Evolutionary conservation across 345 rosid species (phyloP), one percentile per base, ranked within the genome.

Genomic region (Streptanthus diversifolius): DNA sequence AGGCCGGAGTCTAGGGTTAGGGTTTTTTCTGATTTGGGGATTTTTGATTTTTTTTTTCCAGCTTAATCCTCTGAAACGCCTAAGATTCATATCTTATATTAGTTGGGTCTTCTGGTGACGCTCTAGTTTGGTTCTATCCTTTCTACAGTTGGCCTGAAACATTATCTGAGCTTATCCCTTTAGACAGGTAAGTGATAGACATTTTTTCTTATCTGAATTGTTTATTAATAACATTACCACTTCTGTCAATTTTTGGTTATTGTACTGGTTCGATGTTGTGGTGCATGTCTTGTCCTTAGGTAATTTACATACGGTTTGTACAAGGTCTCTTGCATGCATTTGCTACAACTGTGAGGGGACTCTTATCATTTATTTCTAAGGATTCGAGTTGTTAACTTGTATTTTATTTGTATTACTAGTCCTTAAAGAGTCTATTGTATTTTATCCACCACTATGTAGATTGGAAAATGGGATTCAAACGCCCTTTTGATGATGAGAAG

Each of bases 401-500:
- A 7, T 5, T n/a, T 47, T 48, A 1, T 10, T 10, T 40, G 37
- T 60, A 40, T 47, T 53, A 12, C 32, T 62, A 13, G 10, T 59
- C 7, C 32, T 32, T 19, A 5, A 29, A 40, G 19, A 40, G 19
- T 79, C 36, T 48, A 18, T 17, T 15, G n/a, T 13, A 4, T 24
- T 52, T 25, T 8, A 9, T 48, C 9, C n/a, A 9, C 19, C n/a
- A 7, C 41, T 9, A 8, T 62, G 55, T 74, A 82, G 79, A 27
- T 79, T 29, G 39, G 40, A 66, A 45, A 53, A 83, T 84, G 90
- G 83, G 82, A 72, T 82, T 75, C 18, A 86, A 86, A 51, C 78
- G 90, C 22, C 83, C 87, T 68, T 86, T 77, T 36, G 71, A 74
- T 51, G 83, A 81, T 65, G 86, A 84, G 41, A 82, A 77, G 45